A percentile compares a stretch with the other conserved stretches of the same genome.
Conservation (phyloP, 352 stramenopile genomes). For the Phytophthora nicotianae region DNA sequence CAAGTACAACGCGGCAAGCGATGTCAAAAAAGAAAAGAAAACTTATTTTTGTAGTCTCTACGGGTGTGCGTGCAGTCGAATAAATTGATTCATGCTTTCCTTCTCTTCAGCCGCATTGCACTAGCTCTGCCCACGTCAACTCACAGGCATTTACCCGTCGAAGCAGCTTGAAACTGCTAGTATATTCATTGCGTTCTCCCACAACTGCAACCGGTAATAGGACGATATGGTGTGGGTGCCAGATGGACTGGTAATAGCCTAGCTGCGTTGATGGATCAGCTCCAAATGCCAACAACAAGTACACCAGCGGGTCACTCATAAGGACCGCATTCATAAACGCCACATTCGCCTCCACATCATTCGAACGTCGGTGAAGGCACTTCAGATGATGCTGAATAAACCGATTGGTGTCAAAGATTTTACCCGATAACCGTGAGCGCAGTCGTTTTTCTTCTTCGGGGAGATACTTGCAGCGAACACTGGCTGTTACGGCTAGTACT, state of each 20-base stretch:
- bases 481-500: background rate
- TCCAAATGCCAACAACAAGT: conserved; percentile 8
- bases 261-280: background rate
- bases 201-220: conserved; percentile 19
- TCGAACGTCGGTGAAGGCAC: conserved; percentile 11
- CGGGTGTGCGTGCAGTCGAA: no score
- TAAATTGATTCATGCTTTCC: no score
- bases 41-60: no score
- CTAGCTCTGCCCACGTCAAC: conserved; percentile 22
- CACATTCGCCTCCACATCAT: conserved; percentile 24
- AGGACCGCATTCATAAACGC: conserved; percentile 41
- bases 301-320: conserved; percentile 47
- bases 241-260: conserved; percentile 26
- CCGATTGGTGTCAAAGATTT: background rate
- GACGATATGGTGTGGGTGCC: conserved; percentile 9
- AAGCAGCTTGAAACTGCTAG: conserved; percentile 9
- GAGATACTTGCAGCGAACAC: background rate
- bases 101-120: conserved; percentile 27
- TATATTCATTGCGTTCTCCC: conserved; percentile 10
- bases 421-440: background rate
- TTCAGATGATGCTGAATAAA: conserved; percentile 19
- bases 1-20: no score
- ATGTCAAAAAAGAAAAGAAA: no score
- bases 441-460: conserved; percentile 6
- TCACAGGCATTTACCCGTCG: conserved; percentile 4